phyloP scores from a whole-genome alignment of 169 alveolate species.

The Eimeria necatrix region DNA sequence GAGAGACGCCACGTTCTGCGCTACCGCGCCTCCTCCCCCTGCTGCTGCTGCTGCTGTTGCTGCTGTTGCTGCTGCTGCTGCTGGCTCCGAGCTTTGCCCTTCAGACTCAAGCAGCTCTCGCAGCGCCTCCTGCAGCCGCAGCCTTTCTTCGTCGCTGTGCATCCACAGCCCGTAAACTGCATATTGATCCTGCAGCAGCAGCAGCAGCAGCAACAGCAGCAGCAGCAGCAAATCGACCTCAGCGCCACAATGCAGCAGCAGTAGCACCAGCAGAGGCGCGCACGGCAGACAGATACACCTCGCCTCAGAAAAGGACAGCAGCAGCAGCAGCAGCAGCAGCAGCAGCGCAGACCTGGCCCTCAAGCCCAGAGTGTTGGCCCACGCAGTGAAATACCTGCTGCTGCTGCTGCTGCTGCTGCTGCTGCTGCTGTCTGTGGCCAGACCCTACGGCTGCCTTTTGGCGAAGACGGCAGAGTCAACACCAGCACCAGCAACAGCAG shows the following conservation, averaged over 20 bases:
- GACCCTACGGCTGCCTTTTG: background rate
- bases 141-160: constrained; percentile 43
- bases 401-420: background rate
- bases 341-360: background rate
- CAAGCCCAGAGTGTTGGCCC: background rate
- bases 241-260: background rate
- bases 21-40: background rate
- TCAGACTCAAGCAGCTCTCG: background rate
- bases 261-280: background rate
- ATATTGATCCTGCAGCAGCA: constrained; percentile 34
- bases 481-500: background rate
- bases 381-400: background rate
- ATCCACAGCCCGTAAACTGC: constrained; percentile 67
- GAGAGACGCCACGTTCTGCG: background rate
- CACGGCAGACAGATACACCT: background rate
- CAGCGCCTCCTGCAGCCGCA: constrained; percentile 37
- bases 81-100: background rate
- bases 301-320: background rate
- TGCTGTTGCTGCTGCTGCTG: constrained; percentile 17
- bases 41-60: constrained; percentile 53
- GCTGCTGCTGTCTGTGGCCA: background rate
- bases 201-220: background rate
- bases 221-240: background rate
- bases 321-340: constrained; percentile 25
- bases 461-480: too few relatives aligned